Conservation (phyloP, 2,329 filamentous ascomycete genomes). For the Cladophialophora exuberans region DNA sequence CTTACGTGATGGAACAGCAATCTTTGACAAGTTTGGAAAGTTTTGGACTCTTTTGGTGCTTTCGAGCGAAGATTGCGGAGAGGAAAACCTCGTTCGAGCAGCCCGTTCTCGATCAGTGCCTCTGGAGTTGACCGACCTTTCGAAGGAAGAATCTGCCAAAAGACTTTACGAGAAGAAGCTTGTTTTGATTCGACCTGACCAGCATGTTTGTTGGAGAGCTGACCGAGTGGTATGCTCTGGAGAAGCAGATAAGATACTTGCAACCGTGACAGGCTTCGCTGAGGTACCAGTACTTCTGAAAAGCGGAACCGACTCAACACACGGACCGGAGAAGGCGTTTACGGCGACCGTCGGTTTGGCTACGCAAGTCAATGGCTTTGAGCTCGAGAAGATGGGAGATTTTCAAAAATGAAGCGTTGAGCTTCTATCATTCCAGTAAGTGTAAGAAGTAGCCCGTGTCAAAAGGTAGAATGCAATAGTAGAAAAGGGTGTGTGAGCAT, state of each 20-base stretch:
- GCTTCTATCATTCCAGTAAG: too few species aligned
- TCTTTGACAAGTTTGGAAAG: conserved; percentile 23
- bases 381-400: conserved; percentile 14
- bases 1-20: conserved; percentile 16
- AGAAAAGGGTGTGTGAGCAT: too few species aligned
- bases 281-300: too few species aligned
- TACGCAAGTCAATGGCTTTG: conserved; percentile 10
- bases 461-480: too few species aligned
- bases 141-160: conserved; percentile 9
- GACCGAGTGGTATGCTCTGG: not conserved
- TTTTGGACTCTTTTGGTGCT: conserved; percentile 18
- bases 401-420: too few species aligned
- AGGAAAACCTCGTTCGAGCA: conserved; percentile 1
- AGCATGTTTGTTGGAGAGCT: conserved; percentile 25
- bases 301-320: not conserved
- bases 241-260: conserved; percentile 4
- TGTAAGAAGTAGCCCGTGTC: too few species aligned
- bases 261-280: not conserved
- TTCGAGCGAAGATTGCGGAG: not conserved
- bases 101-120: conserved; percentile 2
- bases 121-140: conserved; percentile 5
- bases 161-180: conserved; percentile 20
- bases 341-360: conserved; percentile 11
- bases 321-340: not conserved
- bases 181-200: conserved; percentile 22